These are phyloP conservation scores for Byssothecium circinans DNA, from an alignment of 2,329 filamentous ascomycete genomes.

Conservation along the genomic window DNA sequence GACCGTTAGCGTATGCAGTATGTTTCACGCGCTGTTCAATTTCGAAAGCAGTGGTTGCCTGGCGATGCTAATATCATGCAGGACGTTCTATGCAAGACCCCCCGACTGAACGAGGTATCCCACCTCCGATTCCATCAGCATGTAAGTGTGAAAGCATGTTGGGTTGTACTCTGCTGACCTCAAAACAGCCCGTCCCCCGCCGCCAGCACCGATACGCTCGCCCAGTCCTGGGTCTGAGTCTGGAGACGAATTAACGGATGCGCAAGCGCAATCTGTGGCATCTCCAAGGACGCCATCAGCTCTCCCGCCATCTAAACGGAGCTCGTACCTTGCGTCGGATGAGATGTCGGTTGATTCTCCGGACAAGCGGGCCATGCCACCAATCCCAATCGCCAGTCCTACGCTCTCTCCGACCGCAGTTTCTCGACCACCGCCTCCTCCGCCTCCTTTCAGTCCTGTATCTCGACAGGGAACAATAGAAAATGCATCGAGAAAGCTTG, in stretches of 20 bases:
- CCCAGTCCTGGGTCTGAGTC: constrained; percentile 81
- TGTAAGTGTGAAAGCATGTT: constrained; percentile 26
- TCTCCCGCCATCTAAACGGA: constrained; percentile 40
- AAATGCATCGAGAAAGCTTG: constrained; percentile 44
- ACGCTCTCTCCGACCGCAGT: constrained; percentile 32
- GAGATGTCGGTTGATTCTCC: constrained; percentile 30
- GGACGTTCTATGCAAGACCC: constrained; percentile 45
- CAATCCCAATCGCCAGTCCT: constrained; percentile 56
- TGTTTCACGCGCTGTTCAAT: constrained; percentile 17
- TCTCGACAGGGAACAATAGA: constrained; percentile 41
- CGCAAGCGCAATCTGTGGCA: constrained; percentile 36
- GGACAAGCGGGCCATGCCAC: constrained; percentile 45
- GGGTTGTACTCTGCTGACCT: neutral
- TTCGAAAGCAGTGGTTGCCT: neutral
- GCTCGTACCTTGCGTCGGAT: constrained; percentile 47
- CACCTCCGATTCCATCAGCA: constrained; percentile 40
- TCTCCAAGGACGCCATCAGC: constrained; percentile 35
- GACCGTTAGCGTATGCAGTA: constrained; percentile 45
- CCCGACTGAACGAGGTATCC: constrained; percentile 24
- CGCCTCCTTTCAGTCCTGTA: constrained; percentile 46
- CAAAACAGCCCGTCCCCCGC: constrained; percentile 63
- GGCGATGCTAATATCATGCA: constrained; percentile 29
- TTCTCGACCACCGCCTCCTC: constrained; percentile 51
- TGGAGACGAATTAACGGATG: constrained; percentile 72
- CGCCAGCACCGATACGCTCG: constrained; percentile 60